Base-by-base conservation (phyloP, 345 rosid species). In the Populus ilicifolia region DNA sequence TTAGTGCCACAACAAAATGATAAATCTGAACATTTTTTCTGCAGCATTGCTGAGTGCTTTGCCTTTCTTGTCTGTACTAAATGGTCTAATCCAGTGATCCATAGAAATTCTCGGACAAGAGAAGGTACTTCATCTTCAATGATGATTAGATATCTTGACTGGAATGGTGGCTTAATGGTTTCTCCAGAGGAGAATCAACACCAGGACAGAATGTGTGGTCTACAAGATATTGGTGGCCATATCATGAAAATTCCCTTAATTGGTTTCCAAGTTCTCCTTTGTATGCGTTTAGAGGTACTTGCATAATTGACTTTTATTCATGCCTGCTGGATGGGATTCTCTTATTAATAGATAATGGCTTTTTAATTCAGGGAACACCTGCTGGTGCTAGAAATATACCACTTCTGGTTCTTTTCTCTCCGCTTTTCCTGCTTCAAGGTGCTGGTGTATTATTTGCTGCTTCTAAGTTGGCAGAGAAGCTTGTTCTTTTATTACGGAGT, bases 161-260 rank as follows among this genome's bases (percentile, higher is more conserved):
- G 98, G 98, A 92, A 92, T 74, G 89, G 91, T 83, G 95, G 98
- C 80, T 86, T 93, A 54, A 87, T 92, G 52, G 88, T 93, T 83
- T 66, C 91, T 56, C 72, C 89, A 13, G 91, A 89, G 83, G 94
- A 91, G 78, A 86, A 89, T 79, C 89, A 84, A 50, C 81, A 76
- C 81, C 90, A 78, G 78, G 93, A 89, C 64, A 80, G 90, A 78
- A 76, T 88, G 36, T 96, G 99, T 63, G 89, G 97, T 73, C 83
- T 92, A 73, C 94, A 91, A 82, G 97, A 93, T 72, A 88, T 96
- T 86, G 99, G 99, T 70, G 99, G 98, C 71, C 97, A 96, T 81
- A 76, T 96, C 64, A 89, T 96, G 90, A 96, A 96, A 84, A 78
- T 96, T 80, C 99, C 98, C 27, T 39, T 96, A 77, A 83, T 95